phyloP scores from a whole-genome alignment of 2,329 filamentous ascomycete genomes.

The Coniella vitis region DNA sequence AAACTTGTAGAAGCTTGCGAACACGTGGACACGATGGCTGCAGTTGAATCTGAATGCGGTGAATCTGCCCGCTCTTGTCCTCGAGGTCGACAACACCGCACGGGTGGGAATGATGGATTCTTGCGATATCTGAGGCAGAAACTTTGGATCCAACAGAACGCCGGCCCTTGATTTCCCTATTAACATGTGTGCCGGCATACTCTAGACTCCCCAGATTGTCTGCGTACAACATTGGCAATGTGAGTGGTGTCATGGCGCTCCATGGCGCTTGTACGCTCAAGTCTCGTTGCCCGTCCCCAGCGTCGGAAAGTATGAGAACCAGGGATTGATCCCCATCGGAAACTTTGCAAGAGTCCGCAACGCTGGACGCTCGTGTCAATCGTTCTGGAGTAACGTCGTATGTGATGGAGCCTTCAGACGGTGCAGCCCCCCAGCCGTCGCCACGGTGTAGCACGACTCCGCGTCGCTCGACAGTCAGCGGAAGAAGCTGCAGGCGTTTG shows the following conservation, averaged over 20 bases:
- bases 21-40: constrained; percentile 59
- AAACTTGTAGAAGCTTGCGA: constrained; percentile 51
- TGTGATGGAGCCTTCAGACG: constrained; percentile 26
- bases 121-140: constrained; percentile 40
- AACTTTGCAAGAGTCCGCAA: constrained; percentile 67
- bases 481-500: constrained; percentile 60
- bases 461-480: constrained; percentile 48
- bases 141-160: constrained; percentile 40
- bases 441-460: constrained; percentile 25
- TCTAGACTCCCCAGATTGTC: constrained; percentile 55
- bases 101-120: constrained; percentile 51
- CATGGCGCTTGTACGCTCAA: constrained; percentile 70
- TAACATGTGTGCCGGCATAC: constrained; percentile 43
- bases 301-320: constrained; percentile 63
- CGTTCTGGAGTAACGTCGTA: constrained; percentile 41
- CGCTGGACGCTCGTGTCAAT: constrained; percentile 54
- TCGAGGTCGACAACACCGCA: constrained; percentile 59
- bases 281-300: constrained; percentile 55
- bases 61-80: constrained; percentile 53
- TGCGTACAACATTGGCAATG: constrained; percentile 52
- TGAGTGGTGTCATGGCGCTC: constrained; percentile 62
- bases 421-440: constrained; percentile 20
- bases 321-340: constrained; percentile 60
- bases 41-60: constrained; percentile 62
- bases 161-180: constrained; percentile 43